Conservation (phyloP, 495 filamentous ascomycete genomes). For the Aspergillus nidulans region DNA sequence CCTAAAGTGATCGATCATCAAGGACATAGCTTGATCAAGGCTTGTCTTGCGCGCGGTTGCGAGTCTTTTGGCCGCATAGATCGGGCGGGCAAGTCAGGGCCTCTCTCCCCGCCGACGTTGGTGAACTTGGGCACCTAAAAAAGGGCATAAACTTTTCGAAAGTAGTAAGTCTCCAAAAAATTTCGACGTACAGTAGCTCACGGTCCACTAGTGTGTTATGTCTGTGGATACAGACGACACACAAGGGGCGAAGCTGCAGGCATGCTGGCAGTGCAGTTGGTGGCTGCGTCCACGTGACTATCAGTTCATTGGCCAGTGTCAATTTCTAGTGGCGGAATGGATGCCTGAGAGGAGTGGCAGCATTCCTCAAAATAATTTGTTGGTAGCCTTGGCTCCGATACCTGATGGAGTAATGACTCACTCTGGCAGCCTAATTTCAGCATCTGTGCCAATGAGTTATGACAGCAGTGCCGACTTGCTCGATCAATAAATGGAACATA, state of each 20-base stretch:
- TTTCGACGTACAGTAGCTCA: background rate
- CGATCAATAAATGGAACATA: too few species aligned
- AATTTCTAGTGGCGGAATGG: conserved; percentile 5
- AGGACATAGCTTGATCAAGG: background rate
- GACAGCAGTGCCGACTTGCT: conserved; percentile 1
- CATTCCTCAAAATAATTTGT: background rate
- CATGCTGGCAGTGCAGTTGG: conserved; percentile 3
- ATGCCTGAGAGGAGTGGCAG: background rate
- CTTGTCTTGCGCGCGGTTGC: background rate
- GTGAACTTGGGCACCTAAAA: conserved; percentile 8
- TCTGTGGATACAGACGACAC: background rate
- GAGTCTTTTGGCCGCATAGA: background rate
- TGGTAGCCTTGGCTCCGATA: conserved; percentile 2
- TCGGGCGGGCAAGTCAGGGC: conserved; percentile 4
- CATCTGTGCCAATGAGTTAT: background rate
- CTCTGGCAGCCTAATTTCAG: conserved; percentile 5
- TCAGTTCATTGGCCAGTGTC: background rate
- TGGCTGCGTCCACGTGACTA: conserved; percentile 9
- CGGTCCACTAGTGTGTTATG: background rate
- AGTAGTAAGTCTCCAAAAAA: background rate
- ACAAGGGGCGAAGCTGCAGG: background rate
- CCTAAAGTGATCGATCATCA: background rate
- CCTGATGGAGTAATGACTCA: conserved; percentile 9
- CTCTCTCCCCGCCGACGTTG: background rate
- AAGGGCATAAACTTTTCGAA: background rate